phyloP scores from a whole-genome alignment of 192 early-diverging fungal genomes.

The Backusella mclennaniae region DNA sequence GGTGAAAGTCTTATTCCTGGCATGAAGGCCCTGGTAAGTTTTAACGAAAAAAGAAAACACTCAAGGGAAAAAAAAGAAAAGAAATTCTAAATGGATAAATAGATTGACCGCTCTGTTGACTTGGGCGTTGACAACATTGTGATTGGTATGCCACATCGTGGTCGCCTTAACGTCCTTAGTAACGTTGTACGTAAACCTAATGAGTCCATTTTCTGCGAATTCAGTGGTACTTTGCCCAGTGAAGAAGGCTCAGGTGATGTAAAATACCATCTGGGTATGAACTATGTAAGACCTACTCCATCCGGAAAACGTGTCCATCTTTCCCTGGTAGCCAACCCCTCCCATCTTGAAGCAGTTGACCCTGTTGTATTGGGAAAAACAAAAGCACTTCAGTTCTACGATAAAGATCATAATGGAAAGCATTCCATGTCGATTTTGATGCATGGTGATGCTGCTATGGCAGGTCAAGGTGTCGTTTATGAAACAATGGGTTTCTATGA shows the following conservation, averaged over 20 bases:
- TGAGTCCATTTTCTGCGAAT: slow-evolving; percentile 98
- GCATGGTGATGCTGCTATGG: slow-evolving; percentile 98
- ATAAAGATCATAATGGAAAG: slow-evolving; percentile 75
- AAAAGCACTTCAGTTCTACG: slow-evolving; percentile 92
- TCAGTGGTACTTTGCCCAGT: slow-evolving; percentile 81
- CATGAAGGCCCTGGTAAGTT: slow-evolving; percentile 88
- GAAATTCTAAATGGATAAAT: not conserved
- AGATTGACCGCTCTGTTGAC: slow-evolving; percentile 94
- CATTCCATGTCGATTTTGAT: slow-evolving; percentile 90
- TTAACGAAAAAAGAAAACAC: not conserved
- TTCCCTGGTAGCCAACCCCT: slow-evolving; percentile 96
- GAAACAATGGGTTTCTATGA: slow-evolving; percentile 96
- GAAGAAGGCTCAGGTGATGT: slow-evolving; percentile 97
- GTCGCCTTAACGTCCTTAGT: slow-evolving; percentile 94
- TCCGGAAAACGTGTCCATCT: slow-evolving; percentile 96
- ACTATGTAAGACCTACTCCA: slow-evolving; percentile 93
- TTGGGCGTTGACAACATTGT: slow-evolving; percentile 92
- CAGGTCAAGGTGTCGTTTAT: slow-evolving; percentile 96
- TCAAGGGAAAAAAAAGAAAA: not conserved
- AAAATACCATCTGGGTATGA: slow-evolving; percentile 92
- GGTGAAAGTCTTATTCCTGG: slow-evolving; percentile 96
- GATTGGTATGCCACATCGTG: slow-evolving; percentile 99
- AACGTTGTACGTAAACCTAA: slow-evolving; percentile 98
- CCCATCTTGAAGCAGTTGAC: slow-evolving; percentile 96
- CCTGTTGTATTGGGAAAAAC: slow-evolving; percentile 99